phyloP scores from a whole-genome alignment of 2,329 filamentous ascomycete species.

The Colletotrichum ledebouriae region DNA sequence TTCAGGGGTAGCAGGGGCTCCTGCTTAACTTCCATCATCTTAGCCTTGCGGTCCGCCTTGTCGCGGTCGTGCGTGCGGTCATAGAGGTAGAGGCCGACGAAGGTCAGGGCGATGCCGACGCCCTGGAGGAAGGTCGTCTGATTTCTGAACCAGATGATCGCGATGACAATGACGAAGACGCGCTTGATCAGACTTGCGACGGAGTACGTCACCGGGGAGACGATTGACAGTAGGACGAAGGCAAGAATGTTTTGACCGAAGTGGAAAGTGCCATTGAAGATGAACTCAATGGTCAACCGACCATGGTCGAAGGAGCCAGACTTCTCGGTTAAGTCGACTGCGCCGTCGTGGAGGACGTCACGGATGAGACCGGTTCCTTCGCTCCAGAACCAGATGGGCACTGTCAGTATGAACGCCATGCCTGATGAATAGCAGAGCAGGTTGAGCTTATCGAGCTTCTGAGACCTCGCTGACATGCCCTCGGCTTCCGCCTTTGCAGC shows the following conservation, averaged over 20 bases:
- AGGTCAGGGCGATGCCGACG: slow-evolving; percentile 88
- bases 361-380: slow-evolving; percentile 84
- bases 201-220: slow-evolving; percentile 96
- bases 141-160: slow-evolving; percentile 96
- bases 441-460: slow-evolving; percentile 96
- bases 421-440: slow-evolving; percentile 97
- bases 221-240: slow-evolving; percentile 90
- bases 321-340: slow-evolving; percentile 70
- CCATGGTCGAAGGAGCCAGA: slow-evolving; percentile 82
- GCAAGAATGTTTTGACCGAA: slow-evolving; percentile 97
- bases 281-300: slow-evolving; percentile 82
- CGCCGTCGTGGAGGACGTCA: slow-evolving; percentile 86
- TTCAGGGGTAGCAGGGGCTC: slow-evolving; percentile 77
- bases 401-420: slow-evolving; percentile 87
- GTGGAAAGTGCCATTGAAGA: slow-evolving; percentile 98
- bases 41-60: slow-evolving; percentile 86
- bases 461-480: slow-evolving; percentile 69
- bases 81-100: slow-evolving; percentile 93
- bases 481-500: slow-evolving; percentile 87
- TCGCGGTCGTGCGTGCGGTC: slow-evolving; percentile 91
- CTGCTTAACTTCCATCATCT: slow-evolving; percentile 68
- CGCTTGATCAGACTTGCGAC: slow-evolving; percentile 97
- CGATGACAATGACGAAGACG: slow-evolving; percentile 95
- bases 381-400: slow-evolving; percentile 92
- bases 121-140: slow-evolving; percentile 87